These are phyloP conservation scores for Basidioascus undulatus DNA, from an alignment of 768 basidiomycete species.

Conservation along the genomic window DNA sequence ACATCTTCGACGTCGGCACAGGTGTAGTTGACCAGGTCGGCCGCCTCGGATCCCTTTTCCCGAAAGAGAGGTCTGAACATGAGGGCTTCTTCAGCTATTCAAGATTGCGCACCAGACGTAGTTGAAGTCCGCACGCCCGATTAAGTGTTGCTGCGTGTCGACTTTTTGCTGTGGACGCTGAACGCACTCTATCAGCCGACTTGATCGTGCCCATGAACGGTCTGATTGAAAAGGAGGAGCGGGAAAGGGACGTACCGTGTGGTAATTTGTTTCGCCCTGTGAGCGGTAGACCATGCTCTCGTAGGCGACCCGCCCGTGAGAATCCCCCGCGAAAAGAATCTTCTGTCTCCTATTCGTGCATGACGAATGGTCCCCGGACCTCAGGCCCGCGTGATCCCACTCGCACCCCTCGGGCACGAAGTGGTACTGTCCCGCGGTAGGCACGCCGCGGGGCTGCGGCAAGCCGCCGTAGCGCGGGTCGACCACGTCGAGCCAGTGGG, in stretches of 20 bases:
- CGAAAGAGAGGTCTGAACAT: too few relatives aligned
- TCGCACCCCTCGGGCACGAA: not conserved
- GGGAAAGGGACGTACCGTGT: not conserved
- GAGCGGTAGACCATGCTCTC: not conserved
- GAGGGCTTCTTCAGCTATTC: too few relatives aligned
- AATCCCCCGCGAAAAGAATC: not conserved
- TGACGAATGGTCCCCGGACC: not conserved
- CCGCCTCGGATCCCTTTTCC: too few relatives aligned
- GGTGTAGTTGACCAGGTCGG: too few relatives aligned
- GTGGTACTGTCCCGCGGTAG: not conserved
- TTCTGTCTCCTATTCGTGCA: not conserved
- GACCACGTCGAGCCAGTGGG: not conserved
- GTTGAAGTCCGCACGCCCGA: not conserved
- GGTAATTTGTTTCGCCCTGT: not conserved
- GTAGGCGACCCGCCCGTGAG: not conserved
- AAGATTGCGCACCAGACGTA: not conserved
- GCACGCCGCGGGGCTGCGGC: not conserved
- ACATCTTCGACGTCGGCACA: too few relatives aligned
- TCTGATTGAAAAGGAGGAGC: too few relatives aligned
- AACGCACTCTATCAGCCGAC: too few relatives aligned
- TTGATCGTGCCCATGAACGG: too few relatives aligned
- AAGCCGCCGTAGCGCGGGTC: not conserved
- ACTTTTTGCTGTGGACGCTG: too few relatives aligned
- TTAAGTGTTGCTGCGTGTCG: not conserved
- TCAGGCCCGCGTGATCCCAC: not conserved